Evolutionary conservation across 441 rosid genomes (phyloP).

Genomic region (Corymbia citriodora): DNA sequence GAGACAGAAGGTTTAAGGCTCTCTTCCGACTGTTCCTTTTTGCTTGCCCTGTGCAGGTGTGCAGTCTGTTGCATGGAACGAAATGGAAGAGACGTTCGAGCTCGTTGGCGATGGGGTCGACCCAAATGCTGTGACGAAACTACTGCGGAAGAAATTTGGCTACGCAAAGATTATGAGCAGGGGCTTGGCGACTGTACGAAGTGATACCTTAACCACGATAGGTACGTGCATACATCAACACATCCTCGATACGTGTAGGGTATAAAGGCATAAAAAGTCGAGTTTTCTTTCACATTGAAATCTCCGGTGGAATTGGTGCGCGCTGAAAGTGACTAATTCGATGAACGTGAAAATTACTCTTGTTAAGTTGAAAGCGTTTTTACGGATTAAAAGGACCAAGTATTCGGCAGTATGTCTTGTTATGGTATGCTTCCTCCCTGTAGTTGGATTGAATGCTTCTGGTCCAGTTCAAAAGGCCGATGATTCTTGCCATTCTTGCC

Average conservation of each 20-base stretch:
- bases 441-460: background rate
- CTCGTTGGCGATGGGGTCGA: background rate
- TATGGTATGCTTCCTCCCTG: background rate
- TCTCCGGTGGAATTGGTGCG: background rate
- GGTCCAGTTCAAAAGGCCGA: background rate
- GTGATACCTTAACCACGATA: background rate
- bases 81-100: background rate
- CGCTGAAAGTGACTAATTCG: background rate
- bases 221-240: background rate
- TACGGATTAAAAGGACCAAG: background rate
- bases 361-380: background rate
- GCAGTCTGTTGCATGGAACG: background rate
- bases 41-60: background rate
- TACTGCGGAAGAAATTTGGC: background rate
- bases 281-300: background rate
- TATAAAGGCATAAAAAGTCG: background rate
- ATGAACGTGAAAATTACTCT: background rate
- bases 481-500: background rate
- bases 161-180: background rate
- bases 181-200: background rate
- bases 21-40: background rate
- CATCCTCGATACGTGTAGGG: background rate
- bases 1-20: background rate
- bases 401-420: background rate
- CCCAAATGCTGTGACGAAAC: background rate